Evolutionary conservation across 441 rosid genomes (phyloP).

Genomic region (Geranium incanum): DNA sequence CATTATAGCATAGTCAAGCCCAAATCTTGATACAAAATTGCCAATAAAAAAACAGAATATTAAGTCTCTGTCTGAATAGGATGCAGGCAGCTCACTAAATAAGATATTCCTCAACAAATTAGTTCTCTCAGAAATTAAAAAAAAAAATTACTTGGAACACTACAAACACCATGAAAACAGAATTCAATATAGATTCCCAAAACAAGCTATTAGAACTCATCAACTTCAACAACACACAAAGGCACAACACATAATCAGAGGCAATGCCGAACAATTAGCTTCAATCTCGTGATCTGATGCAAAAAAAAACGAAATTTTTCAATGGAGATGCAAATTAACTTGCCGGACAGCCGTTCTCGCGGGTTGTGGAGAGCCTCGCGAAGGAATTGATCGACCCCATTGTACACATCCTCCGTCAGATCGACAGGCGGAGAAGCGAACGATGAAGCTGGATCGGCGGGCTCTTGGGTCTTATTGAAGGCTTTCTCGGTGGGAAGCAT

Average conservation of each 20-base stretch:
- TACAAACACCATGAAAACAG: not conserved
- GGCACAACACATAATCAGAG: not conserved
- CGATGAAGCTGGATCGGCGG: constrained; percentile 22
- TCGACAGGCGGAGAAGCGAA: constrained; percentile 20
- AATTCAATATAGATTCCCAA: not conserved
- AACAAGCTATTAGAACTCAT: not conserved
- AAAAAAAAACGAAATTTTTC: too few species aligned
- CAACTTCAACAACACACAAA: not conserved
- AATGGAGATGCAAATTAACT: constrained; percentile 9
- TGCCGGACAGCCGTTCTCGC: constrained; percentile 71
- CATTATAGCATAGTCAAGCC: too few species aligned
- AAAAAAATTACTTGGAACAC: not conserved
- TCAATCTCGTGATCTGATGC: too few species aligned
- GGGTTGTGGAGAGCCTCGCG: constrained; percentile 72
- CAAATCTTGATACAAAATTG: too few species aligned
- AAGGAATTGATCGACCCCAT: constrained; percentile 74
- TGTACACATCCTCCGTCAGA: constrained; percentile 33
- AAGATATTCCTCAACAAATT: not conserved
- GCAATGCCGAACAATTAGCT: too few species aligned
- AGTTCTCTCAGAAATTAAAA: not conserved
- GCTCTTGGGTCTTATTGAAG: constrained; percentile 24
- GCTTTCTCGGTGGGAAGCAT: constrained; percentile 24
- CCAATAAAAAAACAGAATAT: too few species aligned
- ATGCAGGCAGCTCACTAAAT: too few species aligned
- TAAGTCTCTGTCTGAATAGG: too few species aligned